Conservation (phyloP, 371 early-diverging fungal species). For the Apophysomyces elegans region DNA sequence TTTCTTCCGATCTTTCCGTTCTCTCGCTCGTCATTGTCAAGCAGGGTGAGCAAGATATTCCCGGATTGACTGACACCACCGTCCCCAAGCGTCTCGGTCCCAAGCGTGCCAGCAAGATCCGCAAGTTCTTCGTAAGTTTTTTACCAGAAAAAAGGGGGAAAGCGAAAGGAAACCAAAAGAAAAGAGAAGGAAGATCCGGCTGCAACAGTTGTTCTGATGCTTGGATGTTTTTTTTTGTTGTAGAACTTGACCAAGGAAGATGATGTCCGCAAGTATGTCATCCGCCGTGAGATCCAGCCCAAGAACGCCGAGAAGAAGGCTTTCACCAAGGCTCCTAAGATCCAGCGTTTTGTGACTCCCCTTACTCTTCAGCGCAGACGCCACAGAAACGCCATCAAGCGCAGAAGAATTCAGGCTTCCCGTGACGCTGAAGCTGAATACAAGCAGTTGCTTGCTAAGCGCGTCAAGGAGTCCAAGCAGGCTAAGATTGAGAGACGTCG, state of each 20-base stretch:
- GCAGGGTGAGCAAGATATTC: conserved; percentile 95
- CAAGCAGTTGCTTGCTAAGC: conserved; percentile 89
- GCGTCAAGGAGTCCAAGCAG: conserved; percentile 88
- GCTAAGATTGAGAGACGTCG: conserved; percentile 69
- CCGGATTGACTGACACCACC: conserved; percentile 95
- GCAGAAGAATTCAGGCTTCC: conserved; percentile 75
- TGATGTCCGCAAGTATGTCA: conserved; percentile 98
- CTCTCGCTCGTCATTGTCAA: conserved; percentile 95
- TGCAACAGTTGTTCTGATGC: no score
- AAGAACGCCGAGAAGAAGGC: conserved; percentile 90
- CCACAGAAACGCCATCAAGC: conserved; percentile 82
- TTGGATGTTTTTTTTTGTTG: background rate
- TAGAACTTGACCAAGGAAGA: conserved; percentile 92
- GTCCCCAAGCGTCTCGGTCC: conserved; percentile 97
- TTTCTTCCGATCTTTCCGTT: conserved; percentile 94
- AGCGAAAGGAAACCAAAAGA: no score
- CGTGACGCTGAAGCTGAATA: conserved; percentile 91
- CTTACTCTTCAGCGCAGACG: conserved; percentile 94
- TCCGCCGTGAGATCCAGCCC: conserved; percentile 92
- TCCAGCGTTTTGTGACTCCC: conserved; percentile 98
- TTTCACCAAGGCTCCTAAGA: conserved; percentile 93
- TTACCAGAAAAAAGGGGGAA: background rate
- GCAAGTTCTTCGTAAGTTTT: conserved; percentile 90
- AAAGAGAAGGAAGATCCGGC: no score
- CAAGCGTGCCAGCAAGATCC: conserved; percentile 98